Percentiles rank a stretch among this genome's conserved stretches.
Conservation (phyloP, 257 asterid genomes). For the Thymus quinquecostatus region DNA sequence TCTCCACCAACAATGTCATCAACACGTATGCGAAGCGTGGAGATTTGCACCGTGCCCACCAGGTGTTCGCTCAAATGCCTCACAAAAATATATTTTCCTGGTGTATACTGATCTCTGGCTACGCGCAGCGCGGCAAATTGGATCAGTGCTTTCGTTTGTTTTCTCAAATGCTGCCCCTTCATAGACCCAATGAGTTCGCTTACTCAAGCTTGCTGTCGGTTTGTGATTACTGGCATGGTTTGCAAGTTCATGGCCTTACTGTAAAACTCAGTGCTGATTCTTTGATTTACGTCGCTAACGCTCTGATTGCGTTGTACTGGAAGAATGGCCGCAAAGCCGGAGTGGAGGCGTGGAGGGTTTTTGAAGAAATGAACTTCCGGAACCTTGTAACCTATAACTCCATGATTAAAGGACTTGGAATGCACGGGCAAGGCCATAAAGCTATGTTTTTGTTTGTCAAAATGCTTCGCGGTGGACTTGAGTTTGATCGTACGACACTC, state of each 20-base stretch:
- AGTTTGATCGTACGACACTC: slow-evolving; percentile 66
- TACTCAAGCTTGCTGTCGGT: slow-evolving; percentile 68
- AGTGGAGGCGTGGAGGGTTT: slow-evolving; percentile 67
- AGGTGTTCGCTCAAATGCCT: too few relatives aligned
- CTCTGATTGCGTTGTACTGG: slow-evolving; percentile 75
- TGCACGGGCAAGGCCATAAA: slow-evolving; percentile 42
- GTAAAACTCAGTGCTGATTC: slow-evolving; percentile 57
- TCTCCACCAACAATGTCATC: slow-evolving; percentile 39
- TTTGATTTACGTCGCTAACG: slow-evolving; percentile 84
- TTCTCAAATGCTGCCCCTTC: slow-evolving; percentile 48
- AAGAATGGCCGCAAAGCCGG: slow-evolving; percentile 34
- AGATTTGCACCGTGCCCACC: too few relatives aligned
- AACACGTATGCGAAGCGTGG: too few relatives aligned
- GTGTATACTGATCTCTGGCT: slow-evolving; percentile 75
- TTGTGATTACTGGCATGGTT: slow-evolving; percentile 64
- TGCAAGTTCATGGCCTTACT: slow-evolving; percentile 67
- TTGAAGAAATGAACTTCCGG: slow-evolving; percentile 46
- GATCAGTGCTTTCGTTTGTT: slow-evolving; percentile 57
- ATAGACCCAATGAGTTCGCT: slow-evolving; percentile 73
- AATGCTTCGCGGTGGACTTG: slow-evolving; percentile 58
- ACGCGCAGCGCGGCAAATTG: slow-evolving; percentile 55
- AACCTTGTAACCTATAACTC: slow-evolving; percentile 80
- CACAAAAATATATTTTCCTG: slow-evolving; percentile 38
- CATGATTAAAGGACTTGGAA: slow-evolving; percentile 65
- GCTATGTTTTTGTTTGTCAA: slow-evolving; percentile 48